phyloP scores from a whole-genome alignment of 768 basidiomycete genomes.

The Mycena vitilis region DNA sequence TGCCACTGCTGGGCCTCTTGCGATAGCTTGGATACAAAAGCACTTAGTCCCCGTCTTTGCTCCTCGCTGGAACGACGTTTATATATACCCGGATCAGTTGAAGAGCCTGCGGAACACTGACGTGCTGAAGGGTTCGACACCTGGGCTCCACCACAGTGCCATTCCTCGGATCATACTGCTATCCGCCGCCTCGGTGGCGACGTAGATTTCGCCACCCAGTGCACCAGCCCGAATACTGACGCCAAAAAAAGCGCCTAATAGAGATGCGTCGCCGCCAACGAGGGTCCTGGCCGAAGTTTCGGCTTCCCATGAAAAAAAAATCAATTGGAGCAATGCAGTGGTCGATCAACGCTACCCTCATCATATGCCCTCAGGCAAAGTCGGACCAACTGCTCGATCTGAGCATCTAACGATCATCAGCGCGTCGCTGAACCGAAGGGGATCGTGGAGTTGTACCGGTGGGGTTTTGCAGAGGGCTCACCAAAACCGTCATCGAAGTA shows the following conservation, averaged over 20 bases:
- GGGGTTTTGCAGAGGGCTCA: slow-evolving; percentile 22
- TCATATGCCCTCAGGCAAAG: slow-evolving; percentile 29
- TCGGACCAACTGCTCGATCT: slow-evolving; percentile 32
- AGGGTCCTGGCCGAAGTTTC: slow-evolving; percentile 27
- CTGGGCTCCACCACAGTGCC: slow-evolving; percentile 36
- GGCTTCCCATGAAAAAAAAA: slow-evolving; percentile 7
- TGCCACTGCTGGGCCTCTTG: slow-evolving; percentile 31
- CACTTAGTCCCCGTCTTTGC: slow-evolving; percentile 15
- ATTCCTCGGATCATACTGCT: slow-evolving; percentile 30
- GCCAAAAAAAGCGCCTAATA: slow-evolving; percentile 26
- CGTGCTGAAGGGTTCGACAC: slow-evolving; percentile 36
- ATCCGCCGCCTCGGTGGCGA: slow-evolving; percentile 33
- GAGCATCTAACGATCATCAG: slow-evolving; percentile 11
- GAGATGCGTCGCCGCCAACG: slow-evolving; percentile 25
- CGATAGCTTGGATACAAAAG: slow-evolving; percentile 23
- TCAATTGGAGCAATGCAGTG: background rate
- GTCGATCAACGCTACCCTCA: slow-evolving; percentile 6
- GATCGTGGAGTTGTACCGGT: slow-evolving; percentile 5
- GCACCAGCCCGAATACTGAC: slow-evolving; percentile 31
- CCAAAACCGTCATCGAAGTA: slow-evolving; percentile 19
- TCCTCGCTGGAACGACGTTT: slow-evolving; percentile 14
- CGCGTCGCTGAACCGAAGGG: slow-evolving; percentile 1
- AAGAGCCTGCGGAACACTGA: slow-evolving; percentile 19
- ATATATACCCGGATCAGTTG: background rate
- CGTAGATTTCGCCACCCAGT: slow-evolving; percentile 23